phyloP scores from a whole-genome alignment of 495 filamentous ascomycete genomes.

The Penicillium pancosmium region DNA sequence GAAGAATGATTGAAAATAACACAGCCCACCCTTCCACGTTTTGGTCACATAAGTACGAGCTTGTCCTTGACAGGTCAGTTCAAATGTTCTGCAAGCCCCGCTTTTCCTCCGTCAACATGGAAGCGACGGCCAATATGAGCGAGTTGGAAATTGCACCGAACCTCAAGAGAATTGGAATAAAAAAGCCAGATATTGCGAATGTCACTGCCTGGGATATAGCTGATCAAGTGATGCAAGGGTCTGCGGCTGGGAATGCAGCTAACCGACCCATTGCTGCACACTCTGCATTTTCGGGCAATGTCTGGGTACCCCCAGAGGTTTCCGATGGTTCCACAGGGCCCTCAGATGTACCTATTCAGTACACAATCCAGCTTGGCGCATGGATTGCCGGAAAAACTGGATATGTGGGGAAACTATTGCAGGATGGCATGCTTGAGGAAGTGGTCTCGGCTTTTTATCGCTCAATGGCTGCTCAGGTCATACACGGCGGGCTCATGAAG shows the following conservation, averaged over 20 bases:
- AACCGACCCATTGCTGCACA: not conserved
- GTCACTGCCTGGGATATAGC: not conserved
- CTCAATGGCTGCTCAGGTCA: constrained; percentile 16
- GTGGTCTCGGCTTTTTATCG: constrained; percentile 10
- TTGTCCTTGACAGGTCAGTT: not conserved
- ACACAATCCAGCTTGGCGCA: constrained; percentile 1
- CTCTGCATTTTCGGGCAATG: not conserved
- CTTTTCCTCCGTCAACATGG: constrained; percentile 7
- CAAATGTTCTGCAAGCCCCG: constrained; percentile 19
- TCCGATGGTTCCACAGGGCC: too few relatives aligned
- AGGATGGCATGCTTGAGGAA: constrained; percentile 1
- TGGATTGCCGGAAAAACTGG: not conserved
- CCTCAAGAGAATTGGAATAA: not conserved
- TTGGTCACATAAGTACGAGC: not conserved
- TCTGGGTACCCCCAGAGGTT: not conserved
- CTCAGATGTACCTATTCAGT: not conserved
- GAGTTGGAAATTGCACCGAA: not conserved
- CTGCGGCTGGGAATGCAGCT: not conserved
- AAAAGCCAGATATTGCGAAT: not conserved
- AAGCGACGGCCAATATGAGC: constrained; percentile 7
- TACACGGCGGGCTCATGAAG: constrained; percentile 9
- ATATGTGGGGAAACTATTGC: not conserved
- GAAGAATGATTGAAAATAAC: not conserved
- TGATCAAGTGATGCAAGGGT: not conserved
- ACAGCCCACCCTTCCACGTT: not conserved